Evolutionary conservation across 2,329 filamentous ascomycete genomes (phyloP), one percentile per base, ranked within the genome.

Genomic region (Cyclaneusma minus): DNA sequence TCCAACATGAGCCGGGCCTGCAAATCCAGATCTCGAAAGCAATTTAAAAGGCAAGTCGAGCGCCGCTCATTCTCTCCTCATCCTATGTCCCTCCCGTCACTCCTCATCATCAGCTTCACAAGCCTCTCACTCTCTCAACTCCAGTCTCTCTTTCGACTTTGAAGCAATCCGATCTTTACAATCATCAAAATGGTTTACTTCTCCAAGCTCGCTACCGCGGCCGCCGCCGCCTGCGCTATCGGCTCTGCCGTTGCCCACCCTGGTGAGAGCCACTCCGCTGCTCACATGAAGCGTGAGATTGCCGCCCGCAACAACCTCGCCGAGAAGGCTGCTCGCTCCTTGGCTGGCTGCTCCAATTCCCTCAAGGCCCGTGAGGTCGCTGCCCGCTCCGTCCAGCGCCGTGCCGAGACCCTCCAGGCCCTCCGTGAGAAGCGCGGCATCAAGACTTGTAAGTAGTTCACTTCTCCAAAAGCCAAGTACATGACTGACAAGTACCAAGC

Each of bases 311-410:
- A 41, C 21, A 32, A 39, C 19, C 30, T 38, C 28, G 39, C 39
- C 10, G 24, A 27, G 2, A 34, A 31, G 14, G 35, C 32, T 18
- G 38, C 37, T 27, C 22, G 37, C 28, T 42, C 39, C 15, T 40
- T 55, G 10, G 42, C 45, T 15, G 40, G 47, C 34, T 55, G 52
- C 22, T 41, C 49, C 1, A 43, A 44, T 17, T 44, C 43, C 8
- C 36, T 55, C 13, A 48, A 50, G 36, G 39, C 40, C 18, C 46
- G 51, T 22, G 50, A 45, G 19, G 40, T 53, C 17, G 41, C 45
- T 28, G 37, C 37, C 20, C 39, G 42, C 11, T 49, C 50, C 31
- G 40, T 47, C 29, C 42, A 42, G 20, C 47, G 53, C 13, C 47
- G 52, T 21, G 42, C 37, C 6, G 40, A 43, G 18, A 38, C 45